Percentiles rank a stretch among this genome's conserved stretches.
Conservation (phyloP, 1,284 basidiomycete genomes). For the Ustilago curta region DNA sequence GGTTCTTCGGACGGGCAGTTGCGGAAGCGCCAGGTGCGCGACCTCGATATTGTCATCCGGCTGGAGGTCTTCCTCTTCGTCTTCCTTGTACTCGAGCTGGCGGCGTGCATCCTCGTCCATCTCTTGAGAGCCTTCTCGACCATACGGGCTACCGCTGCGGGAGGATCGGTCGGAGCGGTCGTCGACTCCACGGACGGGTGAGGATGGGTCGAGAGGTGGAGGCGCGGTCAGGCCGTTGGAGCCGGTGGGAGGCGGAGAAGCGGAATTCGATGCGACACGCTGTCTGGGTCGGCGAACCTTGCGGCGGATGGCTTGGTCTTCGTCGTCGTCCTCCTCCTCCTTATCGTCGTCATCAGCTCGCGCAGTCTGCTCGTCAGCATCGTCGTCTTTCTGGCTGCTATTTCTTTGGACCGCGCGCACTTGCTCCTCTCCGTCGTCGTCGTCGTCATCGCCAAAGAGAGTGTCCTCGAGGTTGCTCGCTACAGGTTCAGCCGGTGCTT, state of each 20-base stretch:
- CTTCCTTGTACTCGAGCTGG: conserved; percentile 70
- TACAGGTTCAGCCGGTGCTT: not conserved
- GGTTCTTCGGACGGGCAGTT: conserved; percentile 61
- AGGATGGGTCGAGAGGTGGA: conserved; percentile 28
- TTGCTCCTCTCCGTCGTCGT: conserved; percentile 42
- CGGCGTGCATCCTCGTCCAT: conserved; percentile 44
- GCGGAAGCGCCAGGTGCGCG: conserved; percentile 56
- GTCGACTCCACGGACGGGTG: conserved; percentile 22
- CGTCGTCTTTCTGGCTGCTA: conserved; percentile 8
- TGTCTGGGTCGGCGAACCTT: conserved; percentile 43
- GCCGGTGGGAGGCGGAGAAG: conserved; percentile 37
- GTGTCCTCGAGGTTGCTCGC: conserved; percentile 40
- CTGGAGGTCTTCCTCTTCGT: conserved; percentile 70
- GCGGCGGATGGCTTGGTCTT: conserved; percentile 37
- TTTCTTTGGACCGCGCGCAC: conserved; percentile 15
- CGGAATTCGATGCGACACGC: conserved; percentile 38
- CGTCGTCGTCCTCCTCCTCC: conserved; percentile 49
- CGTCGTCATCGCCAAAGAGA: conserved; percentile 54
- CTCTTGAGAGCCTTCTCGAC: conserved; percentile 38
- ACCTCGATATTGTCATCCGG: conserved; percentile 76
- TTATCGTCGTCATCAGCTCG: conserved; percentile 9
- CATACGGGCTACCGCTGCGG: conserved; percentile 40
- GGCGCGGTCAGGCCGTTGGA: conserved; percentile 28
- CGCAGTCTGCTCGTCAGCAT: not conserved
- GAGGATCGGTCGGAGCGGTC: conserved; percentile 32